Evolutionary conservation across 2,329 filamentous ascomycete genomes (phyloP), one percentile per base, ranked within the genome.

Genomic region (Diplodia sapinea): DNA sequence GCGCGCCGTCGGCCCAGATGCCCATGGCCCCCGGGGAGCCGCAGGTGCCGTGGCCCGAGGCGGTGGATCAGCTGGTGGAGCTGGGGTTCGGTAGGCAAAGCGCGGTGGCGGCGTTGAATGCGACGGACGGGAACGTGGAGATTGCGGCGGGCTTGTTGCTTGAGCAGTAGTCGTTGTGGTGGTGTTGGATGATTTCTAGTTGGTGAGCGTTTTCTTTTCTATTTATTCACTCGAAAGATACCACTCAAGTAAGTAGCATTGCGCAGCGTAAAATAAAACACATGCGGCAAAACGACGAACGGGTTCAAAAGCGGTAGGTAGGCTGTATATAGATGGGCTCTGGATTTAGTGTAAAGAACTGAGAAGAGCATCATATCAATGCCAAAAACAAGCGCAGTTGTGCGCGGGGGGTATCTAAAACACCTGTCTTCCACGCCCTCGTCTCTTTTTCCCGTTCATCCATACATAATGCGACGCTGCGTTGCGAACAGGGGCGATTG

Each of bases 81-180:
- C 65, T 84, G 63, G 82, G 82, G 1, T 83, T 84, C 69, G 78
- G 74, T 59, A 75, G 79, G 36, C 77, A 79, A 52, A 80, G 83
- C 68, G 82, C 81, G n/a, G 71, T 84, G 47, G 80, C 79, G 1
- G 82, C 82, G 33, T 70, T 84, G 68, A 82, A 83, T 71, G 79
- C 79, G 9, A 83, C 82, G 17, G 78, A 79, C n/a, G 82, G 82
- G 1, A 81, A 84, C 68, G 81, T 83, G 8, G 82, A 84, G 63
- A 76, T 82, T 68, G 82, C 82, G 7, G 82, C 82, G 29, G 81
- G 80, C 11, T 76, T 84, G 26, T 69, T 84, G 47, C 82, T 84
- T 65, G 80, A 83, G 63, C 73, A 77, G 20, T 69, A 54, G 68
- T 15, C 2, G 59, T 33, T 11, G n/a, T n/a, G n/a, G n/a, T n/a